A percentile compares a stretch with the other conserved stretches of the same genome.
Conservation (phyloP, 371 early-diverging fungal species). For the Fennellomyces sp. region DNA sequence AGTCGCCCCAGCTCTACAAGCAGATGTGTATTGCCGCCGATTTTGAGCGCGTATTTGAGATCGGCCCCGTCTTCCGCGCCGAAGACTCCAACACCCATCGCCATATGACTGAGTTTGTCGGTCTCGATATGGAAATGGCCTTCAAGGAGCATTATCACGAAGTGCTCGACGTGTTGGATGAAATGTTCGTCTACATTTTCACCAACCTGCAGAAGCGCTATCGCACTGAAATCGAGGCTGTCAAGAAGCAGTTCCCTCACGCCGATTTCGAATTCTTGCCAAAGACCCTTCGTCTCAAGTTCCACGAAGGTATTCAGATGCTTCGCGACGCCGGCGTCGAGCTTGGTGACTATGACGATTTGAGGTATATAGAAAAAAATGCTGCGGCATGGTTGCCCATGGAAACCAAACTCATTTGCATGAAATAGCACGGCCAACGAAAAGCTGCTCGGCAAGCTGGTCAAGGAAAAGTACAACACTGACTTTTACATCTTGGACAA, state of each 20-base stretch:
- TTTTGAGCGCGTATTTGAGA: constrained; percentile 98
- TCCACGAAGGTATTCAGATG: constrained; percentile 91
- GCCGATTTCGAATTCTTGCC: constrained; percentile 89
- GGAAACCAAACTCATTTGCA: constrained; percentile 3
- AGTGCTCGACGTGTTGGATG: constrained; percentile 89
- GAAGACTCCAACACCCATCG: constrained; percentile 99
- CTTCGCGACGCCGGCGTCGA: constrained; percentile 91
- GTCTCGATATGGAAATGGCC: constrained; percentile 99
- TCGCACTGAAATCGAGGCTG: constrained; percentile 83
- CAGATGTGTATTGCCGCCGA: constrained; percentile 99
- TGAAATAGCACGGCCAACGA: constrained; percentile 85
- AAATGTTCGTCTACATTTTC: constrained; percentile 93
- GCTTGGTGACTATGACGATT: constrained; percentile 93
- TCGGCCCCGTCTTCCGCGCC: constrained; percentile 99
- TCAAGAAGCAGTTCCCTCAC: constrained; percentile 93
- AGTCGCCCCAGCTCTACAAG: constrained; percentile 99
- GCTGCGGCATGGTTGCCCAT: background rate
- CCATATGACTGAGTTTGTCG: constrained; percentile 99
- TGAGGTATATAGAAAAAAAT: constrained; percentile 44
- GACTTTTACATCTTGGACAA: constrained; percentile 99
- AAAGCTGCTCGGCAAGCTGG: constrained; percentile 90
- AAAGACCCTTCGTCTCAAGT: constrained; percentile 89
- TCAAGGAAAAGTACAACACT: constrained; percentile 94
- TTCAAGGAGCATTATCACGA: constrained; percentile 99
- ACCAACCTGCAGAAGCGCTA: constrained; percentile 84